Base-by-base conservation (phyloP, 2,329 filamentous ascomycete genomes). In the Microthyrium microscopicum region DNA sequence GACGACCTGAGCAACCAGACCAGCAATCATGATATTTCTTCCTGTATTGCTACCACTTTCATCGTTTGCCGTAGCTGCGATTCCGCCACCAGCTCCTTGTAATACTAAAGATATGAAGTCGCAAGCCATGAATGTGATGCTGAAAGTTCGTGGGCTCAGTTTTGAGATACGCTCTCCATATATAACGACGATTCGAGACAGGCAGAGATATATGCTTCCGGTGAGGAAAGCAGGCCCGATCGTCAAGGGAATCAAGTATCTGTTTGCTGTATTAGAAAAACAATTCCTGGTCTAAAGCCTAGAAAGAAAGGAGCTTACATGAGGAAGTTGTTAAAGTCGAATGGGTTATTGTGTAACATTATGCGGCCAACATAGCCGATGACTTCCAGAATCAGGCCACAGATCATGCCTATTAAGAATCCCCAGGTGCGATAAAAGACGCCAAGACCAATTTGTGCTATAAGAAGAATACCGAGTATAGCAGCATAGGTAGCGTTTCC, bases 141-240 rank as follows among this genome's bases (percentile, higher is more conserved):
- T 60, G 40, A 66, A 66, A 1, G 60, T 51, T 3, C 44, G 47
- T 1, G 63, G 60, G 18, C 47, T 50, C 38, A 65, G 50, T 40
- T 56, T 55, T 5, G 58, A 61, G 39, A 20, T 26, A 30, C 32
- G 29, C 13, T 20, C 33, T 20, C 49, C 57, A 41, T 58, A 56
- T 32, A 48, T 53, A 26, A 48, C 43, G 37, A 60, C 53, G 35
- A 56, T 54, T 25, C 50, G 49, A 3, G 55, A 55, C 20, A 77
- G 60, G 20, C 69, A 74, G 34, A 78, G 64, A 48, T 79, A 79
- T 46, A 79, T 71, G 37, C 69, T 70, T 1, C 73, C 74, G 20
- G 68, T 61, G 43, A 66, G 62, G 49, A 68, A 72, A 34, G 68
- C 66, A 6, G 64, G 64, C 0, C 55, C 62, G 27, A 64, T 63